phyloP scores from a whole-genome alignment of 2,329 filamentous ascomycete species.

The Aspergillus unguis region DNA sequence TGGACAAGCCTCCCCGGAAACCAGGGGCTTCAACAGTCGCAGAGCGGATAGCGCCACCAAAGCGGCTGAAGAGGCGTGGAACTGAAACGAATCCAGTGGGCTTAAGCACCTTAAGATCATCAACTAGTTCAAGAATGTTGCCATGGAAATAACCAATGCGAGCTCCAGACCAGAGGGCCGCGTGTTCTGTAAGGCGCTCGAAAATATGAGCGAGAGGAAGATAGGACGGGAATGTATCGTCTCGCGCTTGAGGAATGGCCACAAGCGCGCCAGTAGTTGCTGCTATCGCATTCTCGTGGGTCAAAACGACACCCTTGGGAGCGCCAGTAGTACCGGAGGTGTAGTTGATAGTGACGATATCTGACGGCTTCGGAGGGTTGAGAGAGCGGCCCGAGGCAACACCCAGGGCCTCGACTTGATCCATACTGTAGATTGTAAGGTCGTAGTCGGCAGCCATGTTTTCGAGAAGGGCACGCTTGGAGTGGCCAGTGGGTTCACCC shows the following conservation, averaged over 20 bases:
- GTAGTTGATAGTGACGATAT: conserved; percentile 73
- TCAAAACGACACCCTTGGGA: conserved; percentile 66
- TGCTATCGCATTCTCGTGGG: conserved; percentile 75
- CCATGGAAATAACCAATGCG: conserved; percentile 91
- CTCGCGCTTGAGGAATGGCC: conserved; percentile 49
- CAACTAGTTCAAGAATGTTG: conserved; percentile 78
- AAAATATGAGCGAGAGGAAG: conserved; percentile 93
- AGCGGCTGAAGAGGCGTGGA: conserved; percentile 86
- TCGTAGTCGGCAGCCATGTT: conserved; percentile 70
- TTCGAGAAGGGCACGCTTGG: conserved; percentile 75
- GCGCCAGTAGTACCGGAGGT: conserved; percentile 64
- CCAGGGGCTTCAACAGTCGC: conserved; percentile 76
- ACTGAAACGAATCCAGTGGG: conserved; percentile 85
- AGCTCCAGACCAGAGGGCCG: conserved; percentile 66
- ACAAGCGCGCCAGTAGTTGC: conserved; percentile 62
- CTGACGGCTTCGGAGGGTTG: conserved; percentile 68
- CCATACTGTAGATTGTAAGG: conserved; percentile 73
- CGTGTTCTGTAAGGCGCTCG: conserved; percentile 78
- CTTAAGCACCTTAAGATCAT: conserved; percentile 83
- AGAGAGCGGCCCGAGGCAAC: conserved; percentile 65
- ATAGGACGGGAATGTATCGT: conserved; percentile 76
- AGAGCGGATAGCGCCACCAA: conserved; percentile 76
- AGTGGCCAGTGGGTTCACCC: conserved; percentile 71
- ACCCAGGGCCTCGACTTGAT: conserved; percentile 78
- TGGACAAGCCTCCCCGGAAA: conserved; percentile 74